Conservation (phyloP, 2,329 filamentous ascomycete genomes). For the Tolypocladium ovalisporum region DNA sequence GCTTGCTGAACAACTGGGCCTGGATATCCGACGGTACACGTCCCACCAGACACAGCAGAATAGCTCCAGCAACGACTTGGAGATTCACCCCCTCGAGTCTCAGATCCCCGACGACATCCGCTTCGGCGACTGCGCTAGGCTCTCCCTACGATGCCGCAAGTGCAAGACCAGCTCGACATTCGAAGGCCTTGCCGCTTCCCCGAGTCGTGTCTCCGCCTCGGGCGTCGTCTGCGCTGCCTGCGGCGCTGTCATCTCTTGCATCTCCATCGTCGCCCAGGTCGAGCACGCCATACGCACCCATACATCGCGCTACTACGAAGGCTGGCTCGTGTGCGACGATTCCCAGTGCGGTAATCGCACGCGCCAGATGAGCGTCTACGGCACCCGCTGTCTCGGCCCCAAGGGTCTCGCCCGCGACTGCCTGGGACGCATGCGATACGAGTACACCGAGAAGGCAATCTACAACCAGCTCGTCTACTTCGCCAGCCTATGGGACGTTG, state of each 20-base stretch:
- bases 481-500: conserved; percentile 75
- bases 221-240: conserved; percentile 70
- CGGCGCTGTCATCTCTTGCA: conserved; percentile 49
- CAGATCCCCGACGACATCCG: conserved; percentile 87
- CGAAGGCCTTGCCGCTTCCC: conserved; percentile 56
- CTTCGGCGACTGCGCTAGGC: conserved; percentile 69
- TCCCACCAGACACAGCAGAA: conserved; percentile 32
- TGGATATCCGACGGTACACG: conserved; percentile 80
- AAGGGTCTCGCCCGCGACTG: conserved; percentile 78
- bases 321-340: conserved; percentile 85
- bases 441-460: conserved; percentile 76
- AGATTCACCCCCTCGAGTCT: conserved; percentile 85
- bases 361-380: conserved; percentile 87
- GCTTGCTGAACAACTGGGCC: conserved; percentile 84
- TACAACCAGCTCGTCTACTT: conserved; percentile 95
- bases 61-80: conserved; percentile 46
- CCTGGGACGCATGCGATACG: conserved; percentile 77
- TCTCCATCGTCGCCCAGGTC: conserved; percentile 76
- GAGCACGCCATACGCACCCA: conserved; percentile 73
- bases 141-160: conserved; percentile 68
- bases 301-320: conserved; percentile 81
- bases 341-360: conserved; percentile 77
- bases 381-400: conserved; percentile 78
- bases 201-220: conserved; percentile 54
- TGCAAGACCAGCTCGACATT: conserved; percentile 67